Evolutionary conservation across 805 yeast species (phyloP).

Genomic region (Candida orba): DNA sequence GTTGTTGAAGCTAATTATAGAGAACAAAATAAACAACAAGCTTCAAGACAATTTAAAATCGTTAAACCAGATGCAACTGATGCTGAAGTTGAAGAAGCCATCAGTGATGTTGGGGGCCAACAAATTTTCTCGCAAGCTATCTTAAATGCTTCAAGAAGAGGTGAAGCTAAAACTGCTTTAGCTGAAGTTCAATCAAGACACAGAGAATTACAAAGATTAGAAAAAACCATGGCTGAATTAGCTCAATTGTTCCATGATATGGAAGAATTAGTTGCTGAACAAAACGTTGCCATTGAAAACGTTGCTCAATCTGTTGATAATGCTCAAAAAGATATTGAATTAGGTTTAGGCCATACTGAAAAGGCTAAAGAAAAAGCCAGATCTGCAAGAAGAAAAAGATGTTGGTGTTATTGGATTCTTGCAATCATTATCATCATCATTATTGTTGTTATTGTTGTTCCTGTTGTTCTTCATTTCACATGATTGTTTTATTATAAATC

Average conservation of each 20-base stretch:
- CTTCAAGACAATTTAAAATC: slow-evolving; percentile 87
- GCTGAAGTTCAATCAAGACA: slow-evolving; percentile 96
- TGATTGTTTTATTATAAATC: not conserved
- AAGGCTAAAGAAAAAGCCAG: slow-evolving; percentile 85
- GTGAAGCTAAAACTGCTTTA: slow-evolving; percentile 91
- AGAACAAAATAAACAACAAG: slow-evolving; percentile 77
- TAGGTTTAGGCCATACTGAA: slow-evolving; percentile 89
- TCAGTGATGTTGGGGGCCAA: slow-evolving; percentile 77
- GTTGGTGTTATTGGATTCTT: slow-evolving; percentile 73
- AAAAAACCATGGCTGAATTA: slow-evolving; percentile 91
- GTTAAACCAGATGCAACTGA: slow-evolving; percentile 82
- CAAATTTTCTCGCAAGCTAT: slow-evolving; percentile 94
- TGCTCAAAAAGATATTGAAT: slow-evolving; percentile 88
- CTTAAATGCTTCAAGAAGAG: slow-evolving; percentile 78
- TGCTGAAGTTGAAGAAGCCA: slow-evolving; percentile 76
- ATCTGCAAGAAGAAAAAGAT: slow-evolving; percentile 84
- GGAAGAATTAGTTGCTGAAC: slow-evolving; percentile 94
- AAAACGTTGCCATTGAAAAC: slow-evolving; percentile 79
- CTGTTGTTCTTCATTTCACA: slow-evolving; percentile 19
- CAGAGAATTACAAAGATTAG: slow-evolving; percentile 89
- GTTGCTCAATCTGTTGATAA: slow-evolving; percentile 72
- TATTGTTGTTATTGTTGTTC: slow-evolving; percentile 59
- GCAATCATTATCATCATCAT: slow-evolving; percentile 61
- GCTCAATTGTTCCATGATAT: slow-evolving; percentile 92
- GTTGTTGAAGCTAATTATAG: slow-evolving; percentile 80